phyloP scores from a whole-genome alignment of 2,329 filamentous ascomycete genomes.

The Botrytis byssoidea region DNA sequence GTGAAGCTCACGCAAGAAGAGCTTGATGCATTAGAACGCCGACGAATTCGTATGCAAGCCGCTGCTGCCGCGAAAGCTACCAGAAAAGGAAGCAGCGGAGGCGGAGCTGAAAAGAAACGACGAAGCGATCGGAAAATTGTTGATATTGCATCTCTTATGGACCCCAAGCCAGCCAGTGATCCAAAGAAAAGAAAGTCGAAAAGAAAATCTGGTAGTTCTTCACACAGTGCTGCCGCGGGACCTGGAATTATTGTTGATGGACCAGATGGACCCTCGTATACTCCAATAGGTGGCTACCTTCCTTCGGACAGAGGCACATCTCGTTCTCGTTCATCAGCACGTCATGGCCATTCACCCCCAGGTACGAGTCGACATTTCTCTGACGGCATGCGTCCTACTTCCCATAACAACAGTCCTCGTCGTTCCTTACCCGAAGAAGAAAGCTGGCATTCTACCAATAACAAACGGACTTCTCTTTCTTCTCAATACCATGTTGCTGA shows the following conservation, averaged over 20 bases:
- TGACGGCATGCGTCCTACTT: conserved; percentile 37
- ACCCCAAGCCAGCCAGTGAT: conserved; percentile 23
- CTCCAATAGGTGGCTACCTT: conserved; percentile 46
- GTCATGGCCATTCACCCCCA: conserved; percentile 27
- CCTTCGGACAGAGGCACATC: conserved; percentile 35
- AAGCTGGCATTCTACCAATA: conserved; percentile 42
- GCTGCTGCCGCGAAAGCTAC: conserved; percentile 30
- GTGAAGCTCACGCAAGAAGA: conserved; percentile 80
- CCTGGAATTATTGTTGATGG: conserved; percentile 50
- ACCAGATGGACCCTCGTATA: conserved; percentile 48
- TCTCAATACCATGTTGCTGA: conserved; percentile 38
- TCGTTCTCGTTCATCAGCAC: conserved; percentile 37
- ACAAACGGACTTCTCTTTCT: conserved; percentile 38
- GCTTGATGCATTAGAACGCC: conserved; percentile 73
- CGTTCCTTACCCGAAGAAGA: conserved; percentile 50
- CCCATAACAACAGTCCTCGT: conserved; percentile 40
- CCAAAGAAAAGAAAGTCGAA: conserved; percentile 35
- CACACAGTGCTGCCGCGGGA: conserved; percentile 32
- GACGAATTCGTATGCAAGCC: conserved; percentile 54
- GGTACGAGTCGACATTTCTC: conserved; percentile 34
- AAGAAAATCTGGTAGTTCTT: conserved; percentile 35
- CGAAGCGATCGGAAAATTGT: conserved; percentile 30
- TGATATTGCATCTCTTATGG: conserved; percentile 35
- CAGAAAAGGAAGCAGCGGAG: conserved; percentile 31
- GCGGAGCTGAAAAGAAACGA: conserved; percentile 34